Evolutionary conservation across 306 rosid genomes (phyloP), one percentile per base, ranked within the genome.

Genomic region (Acacia acuminata): DNA sequence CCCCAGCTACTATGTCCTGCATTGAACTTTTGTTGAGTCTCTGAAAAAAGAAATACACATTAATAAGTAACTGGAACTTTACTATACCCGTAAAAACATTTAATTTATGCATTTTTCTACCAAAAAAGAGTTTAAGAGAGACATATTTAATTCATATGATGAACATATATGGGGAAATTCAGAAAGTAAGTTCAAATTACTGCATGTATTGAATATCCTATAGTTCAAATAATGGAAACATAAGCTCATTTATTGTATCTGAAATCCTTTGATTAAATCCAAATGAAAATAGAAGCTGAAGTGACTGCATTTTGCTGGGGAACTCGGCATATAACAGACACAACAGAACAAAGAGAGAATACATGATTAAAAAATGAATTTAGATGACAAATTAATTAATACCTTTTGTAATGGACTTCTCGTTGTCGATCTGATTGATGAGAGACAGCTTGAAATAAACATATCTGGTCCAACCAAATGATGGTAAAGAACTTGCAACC

Each of bases 1-100:
- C 93, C 96, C 92, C 91, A 91, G 60, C 88, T 90, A 64, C 90
- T 85, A 79, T 91, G 88, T 79, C 96, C 82, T 50, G 88, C 86
- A 85, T 88, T 90, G 82, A 91, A 91, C 77, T 89, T 91, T 77
- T 91, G 91, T n/a, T 88, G 91, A 7, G 95, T 88, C 85, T 88
- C 95, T 91, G 79, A 22, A 70, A 43, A 43, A 43, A 12, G 14
- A 63, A 27, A n/a, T 1, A 56, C 42, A 16, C 72, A 67, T 27
- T 7, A 64, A 30, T 12, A 64, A 64, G 40, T 55, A 55, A 19
- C 58, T 17, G 17, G 58, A 51, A 51, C n/a, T 51, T 48, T 15
- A 36, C 40, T 36, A 17, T 48, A 2, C 55, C 55, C 0, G 19
- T 4, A 17, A 10, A 17, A 48, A 48, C 3, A 48, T 48, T 19